Conservation (phyloP, 257 asterid species). For the Linderniella brevidens region DNA sequence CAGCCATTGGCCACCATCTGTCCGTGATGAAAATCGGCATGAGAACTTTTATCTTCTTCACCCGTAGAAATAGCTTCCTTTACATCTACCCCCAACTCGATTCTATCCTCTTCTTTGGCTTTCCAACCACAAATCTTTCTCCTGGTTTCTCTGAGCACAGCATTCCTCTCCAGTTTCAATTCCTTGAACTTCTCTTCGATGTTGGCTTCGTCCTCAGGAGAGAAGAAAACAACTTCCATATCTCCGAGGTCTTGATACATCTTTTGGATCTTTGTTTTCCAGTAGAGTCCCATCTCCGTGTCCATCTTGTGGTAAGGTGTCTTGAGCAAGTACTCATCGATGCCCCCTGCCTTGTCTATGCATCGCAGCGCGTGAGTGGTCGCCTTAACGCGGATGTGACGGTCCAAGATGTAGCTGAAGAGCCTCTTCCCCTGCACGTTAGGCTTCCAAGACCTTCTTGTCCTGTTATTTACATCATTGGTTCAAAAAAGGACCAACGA, state of each 20-base stretch:
- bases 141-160: conserved; percentile 54
- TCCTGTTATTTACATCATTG: conserved; percentile 18
- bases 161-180: conserved; percentile 35
- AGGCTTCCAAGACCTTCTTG: conserved; percentile 82
- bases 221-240: conserved; percentile 74
- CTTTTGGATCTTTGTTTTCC: conserved; percentile 85
- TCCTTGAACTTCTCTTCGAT: conserved; percentile 41
- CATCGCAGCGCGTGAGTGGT: conserved; percentile 89
- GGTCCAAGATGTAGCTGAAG: conserved; percentile 77
- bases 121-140: conserved; percentile 54
- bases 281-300: conserved; percentile 69
- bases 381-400: conserved; percentile 73
- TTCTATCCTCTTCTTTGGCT: conserved; percentile 25
- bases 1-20: conserved; percentile 54
- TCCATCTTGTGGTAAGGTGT: conserved; percentile 86
- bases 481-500: neutral
- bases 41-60: conserved; percentile 12
- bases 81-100: conserved; percentile 16
- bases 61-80: conserved; percentile 14
- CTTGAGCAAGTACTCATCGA: conserved; percentile 85
- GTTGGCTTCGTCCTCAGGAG: conserved; percentile 64
- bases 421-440: conserved; percentile 82
- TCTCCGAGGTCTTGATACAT: conserved; percentile 78
- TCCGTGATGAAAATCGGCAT: conserved; percentile 27
- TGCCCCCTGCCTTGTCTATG: conserved; percentile 95